Base-by-base conservation (phyloP, 2,329 filamentous ascomycete genomes). In the Monosporascus sp. region DNA sequence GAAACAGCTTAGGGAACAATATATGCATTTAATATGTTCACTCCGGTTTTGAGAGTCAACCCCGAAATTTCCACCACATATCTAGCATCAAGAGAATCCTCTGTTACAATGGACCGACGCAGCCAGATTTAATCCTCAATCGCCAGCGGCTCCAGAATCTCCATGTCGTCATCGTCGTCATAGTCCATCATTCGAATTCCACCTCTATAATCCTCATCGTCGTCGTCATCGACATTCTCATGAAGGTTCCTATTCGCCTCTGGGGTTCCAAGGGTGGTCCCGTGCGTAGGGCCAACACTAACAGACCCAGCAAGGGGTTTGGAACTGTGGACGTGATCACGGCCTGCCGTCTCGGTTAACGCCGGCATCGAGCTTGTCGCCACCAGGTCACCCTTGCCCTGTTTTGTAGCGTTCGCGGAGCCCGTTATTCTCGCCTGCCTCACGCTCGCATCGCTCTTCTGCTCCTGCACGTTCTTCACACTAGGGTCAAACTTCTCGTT, bases 401-500 rank as follows among this genome's bases (percentile, higher is more conserved):
- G 45, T 51, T 58, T 56, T 14, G 22, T 11, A 24, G 55, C 57
- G 41, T 50, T 58, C 5, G 8, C 5, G 24, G 14, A 26, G 1
- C 58, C 58, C 27, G 45, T 50, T 16, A 64, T 31, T 52, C 56
- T 62, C 22, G 51, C 47, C 26, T 65, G 51, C 46, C 50, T 52
- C 1, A 61, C 59, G 26, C 19, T 26, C 1, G 55, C 14, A 48
- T 65, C 60, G 41, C 57, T 62, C 53, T 66, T 67, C 49, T 57
- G 53, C 47, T 65, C 64, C 22, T 20, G 19, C 17, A 63, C 53
- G 16, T 61, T 60, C 53, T 66, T 65, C n/a, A 60, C 62, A 31
- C 9, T 49, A 3, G 61, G 61, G 22, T 65, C 60, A 19, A 64
- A 67, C 50, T 66, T 67, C 53, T 66, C 62, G 31, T 65, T 65